Evolutionary conservation across 805 yeast genomes (phyloP), one percentile per base, ranked within the genome.

Genomic region (Alloascoidea africana): DNA sequence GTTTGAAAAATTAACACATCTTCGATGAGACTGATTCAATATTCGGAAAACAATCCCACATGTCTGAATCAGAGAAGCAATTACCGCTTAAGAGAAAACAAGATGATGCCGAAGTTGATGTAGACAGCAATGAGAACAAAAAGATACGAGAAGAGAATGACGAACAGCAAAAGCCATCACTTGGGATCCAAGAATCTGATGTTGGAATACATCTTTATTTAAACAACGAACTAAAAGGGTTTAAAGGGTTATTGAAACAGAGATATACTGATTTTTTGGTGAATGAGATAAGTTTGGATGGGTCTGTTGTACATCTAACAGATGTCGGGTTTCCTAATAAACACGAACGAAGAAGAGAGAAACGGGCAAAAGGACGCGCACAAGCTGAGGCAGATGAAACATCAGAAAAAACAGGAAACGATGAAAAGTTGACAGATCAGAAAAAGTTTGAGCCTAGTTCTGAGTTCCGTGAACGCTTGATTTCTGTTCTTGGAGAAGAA

Each of bases 251-350:
- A 11, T 63, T 91, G 48, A 91, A 91, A 55, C 94, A 83, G 51
- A 65, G 96, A 18, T 87, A 86, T 57, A 78, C 94, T 8, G 99
- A 91, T 54, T 91, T 91, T 54, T 67, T 84, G 52, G 99, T 91
- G 34, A 84, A 86, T 56, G 99, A 91, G 56, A 79, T 91, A 40
- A 79, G 66, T 42, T 47, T 58, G 18, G 59, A 70, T 16, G 93
- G 83, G 1, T 58, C 70, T 2, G 94, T 86, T 2, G 69, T 87
- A 8, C 87, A 77, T 53, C 63, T 91, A 43, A 53, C 59, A 5
- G 95, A 87, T 49, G 70, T 73, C 38, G 96, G 96, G 3, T 60
- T 79, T 34, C 63, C 65, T 36, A 55, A 63, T 38, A 66, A 58
- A 57, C 66, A 65, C 55, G 73, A 62, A 47, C 62, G 65, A 48